Evolutionary conservation across 2,329 filamentous ascomycete species (phyloP).

Genomic region (Blastomyces percursus): DNA sequence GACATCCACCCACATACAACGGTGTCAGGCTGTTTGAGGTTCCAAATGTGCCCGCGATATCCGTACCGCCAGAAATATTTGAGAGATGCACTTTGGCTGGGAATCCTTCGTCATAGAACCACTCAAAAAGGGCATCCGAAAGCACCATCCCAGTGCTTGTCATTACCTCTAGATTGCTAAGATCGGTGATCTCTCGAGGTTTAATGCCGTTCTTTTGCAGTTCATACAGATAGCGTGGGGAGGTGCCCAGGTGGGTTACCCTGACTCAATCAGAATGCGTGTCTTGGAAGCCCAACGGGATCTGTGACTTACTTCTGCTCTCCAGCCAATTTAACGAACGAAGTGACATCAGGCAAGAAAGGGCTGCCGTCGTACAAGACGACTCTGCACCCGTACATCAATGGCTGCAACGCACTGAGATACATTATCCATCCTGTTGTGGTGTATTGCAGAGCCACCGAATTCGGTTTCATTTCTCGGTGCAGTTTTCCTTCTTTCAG

Average conservation of each 20-base stretch:
- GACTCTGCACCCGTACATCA: conserved; percentile 50
- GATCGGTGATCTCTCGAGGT: conserved; percentile 52
- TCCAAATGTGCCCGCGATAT: conserved; percentile 43
- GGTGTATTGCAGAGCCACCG: conserved; percentile 48
- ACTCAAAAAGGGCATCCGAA: conserved; percentile 64
- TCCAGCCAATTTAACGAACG: conserved; percentile 52
- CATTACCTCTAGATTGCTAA: conserved; percentile 51
- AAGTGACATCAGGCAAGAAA: conserved; percentile 56
- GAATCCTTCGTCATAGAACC: conserved; percentile 66
- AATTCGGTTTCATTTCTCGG: conserved; percentile 34
- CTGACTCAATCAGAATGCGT: conserved; percentile 17
- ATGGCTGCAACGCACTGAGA: conserved; percentile 46
- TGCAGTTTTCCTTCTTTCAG: conserved; percentile 53
- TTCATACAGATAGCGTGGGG: conserved; percentile 66
- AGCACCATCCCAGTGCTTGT: conserved; percentile 74
- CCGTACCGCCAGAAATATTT: conserved; percentile 69
- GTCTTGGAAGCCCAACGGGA: background rate
- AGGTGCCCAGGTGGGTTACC: conserved; percentile 64
- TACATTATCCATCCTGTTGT: conserved; percentile 90
- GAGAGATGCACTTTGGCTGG: conserved; percentile 53
- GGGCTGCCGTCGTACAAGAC: conserved; percentile 78
- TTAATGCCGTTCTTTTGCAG: conserved; percentile 52
- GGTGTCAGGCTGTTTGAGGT: conserved; percentile 57
- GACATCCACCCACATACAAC: conserved; percentile 49
- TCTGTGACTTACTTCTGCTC: conserved; percentile 38